These are phyloP conservation scores for Hypoxylon sp. DNA, from an alignment of 2,329 filamentous ascomycete species.

Conservation along the genomic window DNA sequence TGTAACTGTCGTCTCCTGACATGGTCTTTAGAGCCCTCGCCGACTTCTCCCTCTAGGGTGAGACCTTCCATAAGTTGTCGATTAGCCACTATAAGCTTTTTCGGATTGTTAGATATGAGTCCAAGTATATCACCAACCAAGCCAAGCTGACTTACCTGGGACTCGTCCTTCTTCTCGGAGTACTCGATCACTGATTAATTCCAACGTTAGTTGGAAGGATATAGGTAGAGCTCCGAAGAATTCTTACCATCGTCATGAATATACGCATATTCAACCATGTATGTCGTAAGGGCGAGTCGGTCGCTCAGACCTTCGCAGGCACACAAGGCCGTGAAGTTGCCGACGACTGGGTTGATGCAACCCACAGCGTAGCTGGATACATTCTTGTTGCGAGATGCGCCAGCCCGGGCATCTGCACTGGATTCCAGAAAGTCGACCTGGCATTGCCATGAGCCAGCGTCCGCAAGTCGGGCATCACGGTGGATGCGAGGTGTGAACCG, in stretches of 20 bases:
- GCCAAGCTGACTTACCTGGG: constrained; percentile 4
- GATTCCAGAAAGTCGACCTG: constrained; percentile 6
- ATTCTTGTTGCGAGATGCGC: constrained; percentile 1
- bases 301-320: constrained; percentile 2
- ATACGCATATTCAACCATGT: constrained; percentile 3
- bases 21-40: constrained; percentile 7
- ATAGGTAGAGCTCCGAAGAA: neutral
- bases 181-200: neutral
- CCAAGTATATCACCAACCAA: neutral
- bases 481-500: neutral
- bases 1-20: constrained; percentile 1
- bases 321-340: constrained; percentile 6
- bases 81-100: neutral
- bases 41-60: neutral
- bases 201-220: neutral
- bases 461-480: constrained; percentile 3
- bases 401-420: neutral
- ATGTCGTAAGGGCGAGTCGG: neutral
- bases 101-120: neutral
- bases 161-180: constrained; percentile 3
- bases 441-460: constrained; percentile 5
- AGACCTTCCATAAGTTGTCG: constrained; percentile 2
- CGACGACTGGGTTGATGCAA: constrained; percentile 3
- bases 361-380: constrained; percentile 6
- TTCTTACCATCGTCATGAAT: constrained; percentile 3